These are phyloP conservation scores for Nyctanthes arbortristis DNA, from an alignment of 257 asterid genomes.

Conservation along the genomic window DNA sequence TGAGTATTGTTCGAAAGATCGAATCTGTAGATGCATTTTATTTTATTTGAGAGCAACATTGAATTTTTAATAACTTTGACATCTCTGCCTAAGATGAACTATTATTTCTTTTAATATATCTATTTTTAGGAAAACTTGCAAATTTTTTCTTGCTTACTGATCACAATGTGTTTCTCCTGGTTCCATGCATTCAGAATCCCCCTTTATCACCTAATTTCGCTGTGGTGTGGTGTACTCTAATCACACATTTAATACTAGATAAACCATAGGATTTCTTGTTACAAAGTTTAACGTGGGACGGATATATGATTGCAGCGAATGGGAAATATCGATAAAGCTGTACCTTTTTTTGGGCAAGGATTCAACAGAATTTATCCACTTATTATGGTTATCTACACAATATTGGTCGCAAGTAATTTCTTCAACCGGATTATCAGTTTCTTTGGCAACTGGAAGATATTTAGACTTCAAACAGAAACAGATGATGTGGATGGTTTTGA, in stretches of 20 bases:
- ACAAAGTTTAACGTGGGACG: slow-evolving; percentile 22
- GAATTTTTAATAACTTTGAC: background rate
- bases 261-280: background rate
- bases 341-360: slow-evolving; percentile 88
- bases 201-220: background rate
- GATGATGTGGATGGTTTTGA: slow-evolving; percentile 95
- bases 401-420: slow-evolving; percentile 94
- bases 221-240: background rate
- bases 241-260: background rate
- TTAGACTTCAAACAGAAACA: slow-evolving; percentile 65
- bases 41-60: background rate
- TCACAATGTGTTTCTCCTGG: background rate
- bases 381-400: slow-evolving; percentile 91
- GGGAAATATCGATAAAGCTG: slow-evolving; percentile 94
- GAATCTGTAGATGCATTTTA: background rate
- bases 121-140: background rate
- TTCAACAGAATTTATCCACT: slow-evolving; percentile 96
- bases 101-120: background rate
- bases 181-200: background rate
- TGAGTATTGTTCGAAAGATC: slow-evolving; percentile 11
- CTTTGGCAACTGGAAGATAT: slow-evolving; percentile 93
- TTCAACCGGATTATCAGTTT: slow-evolving; percentile 79
- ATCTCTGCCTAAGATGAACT: background rate
- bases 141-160: background rate
- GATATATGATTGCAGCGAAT: slow-evolving; percentile 69